These are phyloP conservation scores for Boletus subcaerulescens DNA, from an alignment of 768 basidiomycete genomes.

Conservation along the genomic window DNA sequence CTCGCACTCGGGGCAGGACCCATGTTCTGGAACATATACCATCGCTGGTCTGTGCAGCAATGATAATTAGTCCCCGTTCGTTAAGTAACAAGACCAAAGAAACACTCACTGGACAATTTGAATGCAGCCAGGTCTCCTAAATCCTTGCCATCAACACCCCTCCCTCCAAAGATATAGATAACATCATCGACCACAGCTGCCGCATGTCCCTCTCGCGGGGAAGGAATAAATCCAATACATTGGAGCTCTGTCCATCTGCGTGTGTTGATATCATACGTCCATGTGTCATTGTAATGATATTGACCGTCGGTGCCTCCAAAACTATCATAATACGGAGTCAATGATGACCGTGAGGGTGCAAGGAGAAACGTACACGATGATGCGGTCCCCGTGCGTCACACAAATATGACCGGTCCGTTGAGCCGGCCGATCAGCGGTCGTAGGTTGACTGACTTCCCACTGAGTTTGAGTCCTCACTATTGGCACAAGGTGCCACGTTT, in stretches of 20 bases:
- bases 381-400: conserved; percentile 75
- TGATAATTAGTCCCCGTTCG: conserved; percentile 9
- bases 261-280: conserved; percentile 84
- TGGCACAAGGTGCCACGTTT: conserved; percentile 7
- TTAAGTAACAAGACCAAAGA: neutral
- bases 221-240: conserved; percentile 96
- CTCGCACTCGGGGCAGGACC: conserved; percentile 90
- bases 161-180: conserved; percentile 94
- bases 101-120: conserved; percentile 84
- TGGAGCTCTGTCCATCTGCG: conserved; percentile 86
- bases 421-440: conserved; percentile 62
- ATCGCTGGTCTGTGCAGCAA: conserved; percentile 72
- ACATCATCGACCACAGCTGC: conserved; percentile 97
- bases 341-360: conserved; percentile 15
- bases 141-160: conserved; percentile 97
- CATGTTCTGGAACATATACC: conserved; percentile 99
- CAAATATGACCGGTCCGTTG: conserved; percentile 91
- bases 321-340: conserved; percentile 39
- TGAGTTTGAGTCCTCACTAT: conserved; percentile 77
- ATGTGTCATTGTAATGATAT: conserved; percentile 99
- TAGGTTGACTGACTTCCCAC: conserved; percentile 79
- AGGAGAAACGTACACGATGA: conserved; percentile 66
- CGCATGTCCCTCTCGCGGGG: conserved; percentile 93
- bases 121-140: conserved; percentile 93
- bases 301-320: conserved; percentile 99